phyloP scores from a whole-genome alignment of 768 basidiomycete genomes.

The Lactifluus hygrophoroides region DNA sequence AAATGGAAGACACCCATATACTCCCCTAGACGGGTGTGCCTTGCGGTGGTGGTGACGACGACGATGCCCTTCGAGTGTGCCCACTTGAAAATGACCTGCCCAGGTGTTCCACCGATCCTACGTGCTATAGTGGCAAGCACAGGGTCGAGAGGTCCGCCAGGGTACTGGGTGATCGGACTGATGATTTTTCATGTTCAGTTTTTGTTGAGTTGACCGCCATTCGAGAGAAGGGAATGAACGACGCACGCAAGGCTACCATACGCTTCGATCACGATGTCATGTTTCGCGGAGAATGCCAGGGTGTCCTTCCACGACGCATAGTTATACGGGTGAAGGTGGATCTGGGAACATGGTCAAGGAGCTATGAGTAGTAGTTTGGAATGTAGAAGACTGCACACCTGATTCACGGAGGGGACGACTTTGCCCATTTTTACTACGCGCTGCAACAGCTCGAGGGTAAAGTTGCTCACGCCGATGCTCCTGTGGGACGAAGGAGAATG shows the following conservation, averaged over 20 bases:
- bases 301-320: conserved; percentile 50
- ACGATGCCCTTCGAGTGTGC: conserved; percentile 55
- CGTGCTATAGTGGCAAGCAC: conserved; percentile 45
- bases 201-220: not conserved
- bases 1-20: conserved; percentile 3
- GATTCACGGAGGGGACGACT: conserved; percentile 61
- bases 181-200: not conserved
- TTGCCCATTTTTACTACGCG: conserved; percentile 40
- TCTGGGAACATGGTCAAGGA: conserved; percentile 29
- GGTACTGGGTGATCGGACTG: conserved; percentile 51
- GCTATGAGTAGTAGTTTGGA: not conserved
- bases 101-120: conserved; percentile 45
- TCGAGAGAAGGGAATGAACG: not conserved
- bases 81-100: conserved; percentile 66
- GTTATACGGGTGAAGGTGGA: conserved; percentile 65
- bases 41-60: conserved; percentile 43
- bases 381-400: conserved; percentile 32
- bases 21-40: not conserved
- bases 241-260: conserved; percentile 55
- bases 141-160: conserved; percentile 58
- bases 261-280: conserved; percentile 54
- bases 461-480: conserved; percentile 72
- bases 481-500: too few relatives aligned
- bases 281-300: conserved; percentile 43
- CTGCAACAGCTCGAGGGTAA: conserved; percentile 43